phyloP scores from a whole-genome alignment of 1,284 basidiomycete species.

The Apiotrichum mycotoxinovorans region DNA sequence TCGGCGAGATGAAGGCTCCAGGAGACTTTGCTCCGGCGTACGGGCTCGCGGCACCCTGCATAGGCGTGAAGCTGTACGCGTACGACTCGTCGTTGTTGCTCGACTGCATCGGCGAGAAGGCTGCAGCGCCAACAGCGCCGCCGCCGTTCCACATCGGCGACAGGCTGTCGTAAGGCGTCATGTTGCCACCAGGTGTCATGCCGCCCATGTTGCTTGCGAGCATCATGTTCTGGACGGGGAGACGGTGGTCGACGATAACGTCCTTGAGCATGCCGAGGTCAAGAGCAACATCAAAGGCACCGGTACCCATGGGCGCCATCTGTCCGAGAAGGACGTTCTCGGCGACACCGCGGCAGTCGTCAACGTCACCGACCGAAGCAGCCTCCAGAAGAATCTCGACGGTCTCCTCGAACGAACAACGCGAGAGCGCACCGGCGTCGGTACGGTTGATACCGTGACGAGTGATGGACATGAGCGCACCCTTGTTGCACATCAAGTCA shows the following conservation, averaged over 20 bases:
- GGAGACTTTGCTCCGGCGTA: conserved; percentile 59
- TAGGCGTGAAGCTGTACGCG: conserved; percentile 50
- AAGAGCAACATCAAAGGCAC: conserved; percentile 89
- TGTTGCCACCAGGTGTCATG: conserved; percentile 77
- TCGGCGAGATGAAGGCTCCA: conserved; percentile 85
- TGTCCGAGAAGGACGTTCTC: conserved; percentile 99
- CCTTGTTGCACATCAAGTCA: conserved; percentile 98
- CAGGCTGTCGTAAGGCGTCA: conserved; percentile 92
- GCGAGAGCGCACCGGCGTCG: conserved; percentile 93
- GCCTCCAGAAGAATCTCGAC: conserved; percentile 99
- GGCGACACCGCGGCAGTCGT: conserved; percentile 95
- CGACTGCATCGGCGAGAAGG: conserved; percentile 90
- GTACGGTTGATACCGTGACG: conserved; percentile 99
- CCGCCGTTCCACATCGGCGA: conserved; percentile 56
- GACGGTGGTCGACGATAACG: conserved; percentile 92
- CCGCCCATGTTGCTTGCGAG: conserved; percentile 75
- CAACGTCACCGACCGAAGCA: conserved; percentile 94
- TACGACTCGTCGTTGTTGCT: conserved; percentile 76
- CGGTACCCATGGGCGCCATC: conserved; percentile 97
- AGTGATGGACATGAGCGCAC: conserved; percentile 95
- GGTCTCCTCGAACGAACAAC: conserved; percentile 99
- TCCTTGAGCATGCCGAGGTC: conserved; percentile 99
- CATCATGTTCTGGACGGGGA: conserved; percentile 80
- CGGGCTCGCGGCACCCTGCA: conserved; percentile 77
- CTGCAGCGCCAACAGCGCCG: conserved; percentile 74